These are phyloP conservation scores for Annulohypoxylon moriforme DNA, from an alignment of 495 filamentous ascomycete genomes.

Conservation along the genomic window DNA sequence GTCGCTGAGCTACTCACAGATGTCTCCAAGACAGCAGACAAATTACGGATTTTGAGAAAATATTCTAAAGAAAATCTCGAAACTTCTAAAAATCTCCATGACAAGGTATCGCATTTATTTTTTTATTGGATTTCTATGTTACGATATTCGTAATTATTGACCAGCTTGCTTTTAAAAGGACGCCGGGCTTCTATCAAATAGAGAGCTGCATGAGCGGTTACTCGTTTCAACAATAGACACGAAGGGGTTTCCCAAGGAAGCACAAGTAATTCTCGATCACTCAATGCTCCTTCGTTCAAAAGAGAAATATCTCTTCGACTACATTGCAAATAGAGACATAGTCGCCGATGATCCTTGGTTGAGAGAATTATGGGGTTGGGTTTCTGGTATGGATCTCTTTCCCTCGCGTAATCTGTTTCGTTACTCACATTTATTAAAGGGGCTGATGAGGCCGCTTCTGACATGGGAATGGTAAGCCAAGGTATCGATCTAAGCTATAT, in stretches of 20 bases:
- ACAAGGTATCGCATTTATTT: slow-evolving; percentile 10
- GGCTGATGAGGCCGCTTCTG: slow-evolving; percentile 70
- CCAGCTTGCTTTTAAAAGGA: slow-evolving; percentile 20
- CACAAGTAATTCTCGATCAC: slow-evolving; percentile 56
- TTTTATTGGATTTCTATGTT: too few species aligned
- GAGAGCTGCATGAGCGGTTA: slow-evolving; percentile 57
- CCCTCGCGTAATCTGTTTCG: background rate
- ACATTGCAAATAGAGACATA: slow-evolving; percentile 72
- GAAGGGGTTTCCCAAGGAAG: slow-evolving; percentile 50
- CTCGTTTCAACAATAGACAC: slow-evolving; percentile 61
- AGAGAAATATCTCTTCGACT: slow-evolving; percentile 85
- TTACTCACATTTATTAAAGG: slow-evolving; percentile 58
- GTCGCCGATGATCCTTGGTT: slow-evolving; percentile 78
- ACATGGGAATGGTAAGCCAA: slow-evolving; percentile 78
- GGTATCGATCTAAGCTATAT: slow-evolving; percentile 85
- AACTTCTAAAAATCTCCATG: slow-evolving; percentile 15
- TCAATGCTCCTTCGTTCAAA: slow-evolving; percentile 63
- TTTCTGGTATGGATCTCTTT: slow-evolving; percentile 65
- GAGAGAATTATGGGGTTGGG: slow-evolving; percentile 81
- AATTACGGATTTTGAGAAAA: slow-evolving; percentile 52
- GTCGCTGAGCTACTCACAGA: slow-evolving; percentile 46
- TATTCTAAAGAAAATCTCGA: slow-evolving; percentile 39
- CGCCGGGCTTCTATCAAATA: slow-evolving; percentile 48
- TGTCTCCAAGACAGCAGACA: slow-evolving; percentile 53
- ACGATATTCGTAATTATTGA: slow-evolving; percentile 12